A percentile compares a stretch with the other conserved stretches of the same genome.
Evolutionary conservation across 306 rosid genomes (phyloP).

Genomic region (Quercus variabilis): DNA sequence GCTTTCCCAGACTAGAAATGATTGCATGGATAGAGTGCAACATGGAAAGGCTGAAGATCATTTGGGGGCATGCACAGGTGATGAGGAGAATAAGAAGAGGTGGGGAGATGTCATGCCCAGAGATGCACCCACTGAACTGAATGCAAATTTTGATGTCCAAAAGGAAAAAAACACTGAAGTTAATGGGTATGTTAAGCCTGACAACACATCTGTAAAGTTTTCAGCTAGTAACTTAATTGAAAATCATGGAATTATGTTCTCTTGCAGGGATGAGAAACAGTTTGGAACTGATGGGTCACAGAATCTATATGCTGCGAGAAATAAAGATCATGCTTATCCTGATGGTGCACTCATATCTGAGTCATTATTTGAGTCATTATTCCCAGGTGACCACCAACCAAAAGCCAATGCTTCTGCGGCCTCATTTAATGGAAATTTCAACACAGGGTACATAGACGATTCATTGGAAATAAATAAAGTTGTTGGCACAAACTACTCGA

Average conservation of each 20-base stretch:
- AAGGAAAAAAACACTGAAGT: constrained; percentile 22
- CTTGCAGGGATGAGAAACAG: constrained; percentile 46
- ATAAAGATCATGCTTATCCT: constrained; percentile 28
- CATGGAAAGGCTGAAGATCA: constrained; percentile 21
- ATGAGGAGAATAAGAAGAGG: constrained; percentile 29
- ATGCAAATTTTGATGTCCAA: constrained; percentile 26
- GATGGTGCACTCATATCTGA: constrained; percentile 28
- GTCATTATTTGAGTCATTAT: constrained; percentile 21
- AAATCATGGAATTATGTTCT: constrained; percentile 7
- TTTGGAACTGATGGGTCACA: constrained; percentile 20
- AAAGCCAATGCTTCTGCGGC: constrained; percentile 22
- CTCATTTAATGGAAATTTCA: constrained; percentile 26
- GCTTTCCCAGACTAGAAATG: constrained; percentile 24
- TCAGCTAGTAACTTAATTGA: constrained; percentile 5
- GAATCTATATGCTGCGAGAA: constrained; percentile 15
- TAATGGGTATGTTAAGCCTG: constrained; percentile 37
- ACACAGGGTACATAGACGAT: constrained; percentile 21
- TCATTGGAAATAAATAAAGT: constrained; percentile 30
- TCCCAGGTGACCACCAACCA: constrained; percentile 20
- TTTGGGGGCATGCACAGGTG: constrained; percentile 27
- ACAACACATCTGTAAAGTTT: constrained; percentile 6
- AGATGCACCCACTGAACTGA: constrained; percentile 28
- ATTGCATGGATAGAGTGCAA: constrained; percentile 24
- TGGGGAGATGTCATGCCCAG: constrained; percentile 32
- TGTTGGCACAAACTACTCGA: constrained; percentile 22